A percentile compares a stretch with the other conserved stretches of the same genome.
Evolutionary conservation across 495 filamentous ascomycete genomes (phyloP).

Genomic region (Neurospora sp.): DNA sequence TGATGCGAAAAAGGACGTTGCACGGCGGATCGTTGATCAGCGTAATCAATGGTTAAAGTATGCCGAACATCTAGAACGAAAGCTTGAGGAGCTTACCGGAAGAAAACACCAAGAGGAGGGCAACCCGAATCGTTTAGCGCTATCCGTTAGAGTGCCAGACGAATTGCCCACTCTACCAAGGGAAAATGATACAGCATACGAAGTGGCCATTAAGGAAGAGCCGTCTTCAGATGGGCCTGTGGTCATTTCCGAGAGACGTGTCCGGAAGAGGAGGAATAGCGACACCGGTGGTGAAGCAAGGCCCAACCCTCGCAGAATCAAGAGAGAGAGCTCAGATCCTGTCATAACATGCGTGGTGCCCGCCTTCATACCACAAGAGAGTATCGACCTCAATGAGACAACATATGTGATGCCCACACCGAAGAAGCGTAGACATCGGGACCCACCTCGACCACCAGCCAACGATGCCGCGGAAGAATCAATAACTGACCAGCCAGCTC

Average conservation of each 20-base stretch:
- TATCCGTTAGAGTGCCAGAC: background rate
- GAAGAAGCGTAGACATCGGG: constrained; percentile 30
- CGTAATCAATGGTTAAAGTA: constrained; percentile 20
- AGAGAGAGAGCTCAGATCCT: constrained; percentile 26
- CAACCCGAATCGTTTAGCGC: background rate
- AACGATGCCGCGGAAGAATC: background rate
- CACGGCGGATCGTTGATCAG: constrained; percentile 5
- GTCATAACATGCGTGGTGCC: constrained; percentile 23
- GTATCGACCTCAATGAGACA: constrained; percentile 67
- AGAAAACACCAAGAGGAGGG: background rate
- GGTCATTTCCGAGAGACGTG: constrained; percentile 32
- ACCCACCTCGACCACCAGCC: background rate
- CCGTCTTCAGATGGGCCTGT: constrained; percentile 35
- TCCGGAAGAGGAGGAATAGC: constrained; percentile 31
- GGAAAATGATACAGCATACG: background rate
- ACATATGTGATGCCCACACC: constrained; percentile 51
- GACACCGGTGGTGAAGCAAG: constrained; percentile 5
- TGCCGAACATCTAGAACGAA: constrained; percentile 14
- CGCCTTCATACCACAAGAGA: constrained; percentile 37
- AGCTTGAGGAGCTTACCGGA: background rate
- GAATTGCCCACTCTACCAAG: constrained; percentile 21
- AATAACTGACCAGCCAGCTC: background rate
- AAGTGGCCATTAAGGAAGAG: constrained; percentile 28
- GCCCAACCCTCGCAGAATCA: constrained; percentile 19
- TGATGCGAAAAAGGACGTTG: constrained; percentile 1